These are phyloP conservation scores for Paecilomyces sp. DNA, from an alignment of 2,329 filamentous ascomycete genomes.

Conservation along the genomic window DNA sequence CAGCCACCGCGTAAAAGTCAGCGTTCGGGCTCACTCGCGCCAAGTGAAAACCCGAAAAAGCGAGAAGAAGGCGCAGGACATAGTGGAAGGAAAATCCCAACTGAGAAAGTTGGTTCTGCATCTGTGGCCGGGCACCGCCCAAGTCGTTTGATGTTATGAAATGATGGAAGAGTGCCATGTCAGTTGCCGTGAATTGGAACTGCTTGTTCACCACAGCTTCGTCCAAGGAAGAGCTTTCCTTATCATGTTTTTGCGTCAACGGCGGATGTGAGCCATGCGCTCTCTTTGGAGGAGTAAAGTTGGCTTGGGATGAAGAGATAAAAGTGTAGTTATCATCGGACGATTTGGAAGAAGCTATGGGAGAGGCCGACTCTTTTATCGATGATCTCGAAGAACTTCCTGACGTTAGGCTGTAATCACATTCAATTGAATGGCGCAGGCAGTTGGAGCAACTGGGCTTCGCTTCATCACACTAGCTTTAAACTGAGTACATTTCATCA, in stretches of 20 bases:
- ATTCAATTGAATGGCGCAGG: constrained; percentile 6
- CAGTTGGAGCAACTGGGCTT: constrained; percentile 8
- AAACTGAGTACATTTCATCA: not conserved
- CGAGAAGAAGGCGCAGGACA: constrained; percentile 8
- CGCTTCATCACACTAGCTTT: constrained; percentile 7
- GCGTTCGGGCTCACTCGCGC: not conserved
- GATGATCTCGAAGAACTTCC: not conserved
- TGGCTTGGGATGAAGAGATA: constrained; percentile 2
- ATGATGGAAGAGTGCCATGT: constrained; percentile 11
- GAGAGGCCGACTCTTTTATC: not conserved
- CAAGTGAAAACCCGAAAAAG: constrained; percentile 8
- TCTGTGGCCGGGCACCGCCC: not conserved
- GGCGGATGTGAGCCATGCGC: not conserved
- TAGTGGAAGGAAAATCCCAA: constrained; percentile 7
- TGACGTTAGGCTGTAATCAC: constrained; percentile 1
- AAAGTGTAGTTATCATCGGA: constrained; percentile 1
- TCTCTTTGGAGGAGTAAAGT: constrained; percentile 6
- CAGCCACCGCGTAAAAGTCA: constrained; percentile 5
- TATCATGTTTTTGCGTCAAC: not conserved
- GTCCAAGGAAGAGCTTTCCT: not conserved
- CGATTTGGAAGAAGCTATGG: not conserved
- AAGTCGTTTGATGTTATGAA: constrained; percentile 6
- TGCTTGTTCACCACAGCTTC: constrained; percentile 1
- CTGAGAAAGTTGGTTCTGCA: constrained; percentile 3
- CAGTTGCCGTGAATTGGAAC: constrained; percentile 8